A percentile compares a stretch with the other conserved stretches of the same genome.
phyloP scores from a whole-genome alignment of 2,329 filamentous ascomycete species.

The Allantophomopsis cytisporea region DNA sequence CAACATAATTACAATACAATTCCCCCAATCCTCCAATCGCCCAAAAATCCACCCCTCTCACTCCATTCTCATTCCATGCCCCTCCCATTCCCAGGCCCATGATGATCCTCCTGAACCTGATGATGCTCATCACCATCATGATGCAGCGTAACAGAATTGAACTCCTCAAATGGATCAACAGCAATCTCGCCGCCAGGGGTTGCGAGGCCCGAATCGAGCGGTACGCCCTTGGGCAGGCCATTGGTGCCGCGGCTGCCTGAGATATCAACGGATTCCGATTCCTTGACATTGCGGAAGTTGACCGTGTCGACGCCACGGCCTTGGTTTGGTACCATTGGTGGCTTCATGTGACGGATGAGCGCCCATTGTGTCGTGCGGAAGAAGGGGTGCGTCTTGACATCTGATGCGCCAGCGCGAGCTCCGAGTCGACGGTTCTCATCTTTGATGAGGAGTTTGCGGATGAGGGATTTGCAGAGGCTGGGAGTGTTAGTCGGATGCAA shows the following conservation, averaged over 20 bases:
- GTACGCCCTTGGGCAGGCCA: conserved; percentile 56
- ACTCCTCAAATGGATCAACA: conserved; percentile 91
- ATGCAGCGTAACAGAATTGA: conserved; percentile 95
- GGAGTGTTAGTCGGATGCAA: conserved; percentile 16
- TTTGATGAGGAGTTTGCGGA: conserved; percentile 94
- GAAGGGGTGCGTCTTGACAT: conserved; percentile 93
- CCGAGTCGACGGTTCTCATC: conserved; percentile 90
- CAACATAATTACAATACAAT: no score
- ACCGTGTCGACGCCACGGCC: conserved; percentile 84
- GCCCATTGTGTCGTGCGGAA: conserved; percentile 96
- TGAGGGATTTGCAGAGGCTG: conserved; percentile 90
- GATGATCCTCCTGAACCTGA: no score
- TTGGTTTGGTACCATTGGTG: conserved; percentile 87
- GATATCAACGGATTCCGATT: conserved; percentile 88
- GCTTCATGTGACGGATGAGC: conserved; percentile 92
- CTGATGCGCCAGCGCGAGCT: conserved; percentile 86
- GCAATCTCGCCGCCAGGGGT: conserved; percentile 68
- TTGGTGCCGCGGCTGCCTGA: conserved; percentile 29
- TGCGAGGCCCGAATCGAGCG: conserved; percentile 70
- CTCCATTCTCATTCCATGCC: no score
- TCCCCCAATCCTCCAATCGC: no score
- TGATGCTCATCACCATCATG: conserved; percentile 71
- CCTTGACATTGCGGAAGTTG: conserved; percentile 97
- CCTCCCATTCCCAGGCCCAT: no score
- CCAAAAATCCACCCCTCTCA: no score